Percentiles rank a stretch among this genome's conserved stretches.
phyloP scores from a whole-genome alignment of 1,139 yeast species.

The Kurtzmaniella quercitrusa region DNA sequence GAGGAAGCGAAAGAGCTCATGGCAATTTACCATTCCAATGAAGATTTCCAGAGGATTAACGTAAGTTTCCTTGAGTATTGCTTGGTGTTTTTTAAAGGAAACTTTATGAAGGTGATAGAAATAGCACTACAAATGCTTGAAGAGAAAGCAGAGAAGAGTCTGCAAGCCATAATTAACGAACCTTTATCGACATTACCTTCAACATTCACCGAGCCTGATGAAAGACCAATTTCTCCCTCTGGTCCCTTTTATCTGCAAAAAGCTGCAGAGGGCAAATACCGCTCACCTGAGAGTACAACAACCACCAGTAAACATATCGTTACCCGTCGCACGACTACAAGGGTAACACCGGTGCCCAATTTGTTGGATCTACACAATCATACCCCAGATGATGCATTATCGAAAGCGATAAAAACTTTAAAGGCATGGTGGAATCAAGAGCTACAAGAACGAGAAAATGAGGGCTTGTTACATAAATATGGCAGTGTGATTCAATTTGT shows the following conservation, averaged over 20 bases:
- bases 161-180: not conserved
- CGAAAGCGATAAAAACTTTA: constrained; percentile 26
- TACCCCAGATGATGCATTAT: constrained; percentile 40
- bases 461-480: constrained; percentile 30
- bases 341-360: constrained; percentile 2
- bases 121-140: constrained; percentile 23
- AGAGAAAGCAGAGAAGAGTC: constrained; percentile 13
- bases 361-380: constrained; percentile 51
- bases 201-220: not conserved
- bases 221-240: not conserved
- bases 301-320: not conserved
- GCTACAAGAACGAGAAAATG: constrained; percentile 29
- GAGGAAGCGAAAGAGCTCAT: constrained; percentile 16
- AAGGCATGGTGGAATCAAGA: constrained; percentile 56
- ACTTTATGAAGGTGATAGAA: constrained; percentile 27
- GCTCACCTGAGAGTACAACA: not conserved
- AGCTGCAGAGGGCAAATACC: not conserved
- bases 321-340: not conserved
- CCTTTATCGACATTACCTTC: not conserved
- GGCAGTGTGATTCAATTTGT: constrained; percentile 29
- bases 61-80: constrained; percentile 32
- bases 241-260: not conserved
- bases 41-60: constrained; percentile 18
- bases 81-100: constrained; percentile 36
- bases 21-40: constrained; percentile 17